Evolutionary conservation across 495 filamentous ascomycete genomes (phyloP).

Genomic region (Aspergillus olivimuriae): DNA sequence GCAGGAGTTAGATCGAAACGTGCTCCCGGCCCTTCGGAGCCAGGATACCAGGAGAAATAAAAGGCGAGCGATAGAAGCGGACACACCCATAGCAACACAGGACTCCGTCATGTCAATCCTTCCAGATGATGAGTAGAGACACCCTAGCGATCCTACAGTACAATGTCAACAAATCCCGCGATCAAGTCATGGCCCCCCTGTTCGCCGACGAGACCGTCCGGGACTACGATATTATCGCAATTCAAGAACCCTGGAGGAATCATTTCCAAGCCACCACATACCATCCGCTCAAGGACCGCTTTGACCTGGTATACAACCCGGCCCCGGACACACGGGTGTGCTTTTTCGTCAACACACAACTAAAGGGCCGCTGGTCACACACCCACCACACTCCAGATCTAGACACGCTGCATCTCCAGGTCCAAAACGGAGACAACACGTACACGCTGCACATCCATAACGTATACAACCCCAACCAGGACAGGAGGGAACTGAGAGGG

Average conservation of each 20-base stretch:
- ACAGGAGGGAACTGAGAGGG: background rate
- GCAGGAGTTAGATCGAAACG: too few species aligned
- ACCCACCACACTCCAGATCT: too few species aligned
- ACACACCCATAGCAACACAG: too few species aligned
- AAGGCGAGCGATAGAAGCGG: too few species aligned
- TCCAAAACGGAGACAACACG: too few species aligned
- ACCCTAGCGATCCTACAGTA: constrained; percentile 13
- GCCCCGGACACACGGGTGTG: constrained; percentile 2
- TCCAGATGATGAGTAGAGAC: too few species aligned
- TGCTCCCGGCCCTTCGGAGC: too few species aligned
- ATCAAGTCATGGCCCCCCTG: constrained; percentile 15
- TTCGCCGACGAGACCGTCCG: constrained; percentile 9
- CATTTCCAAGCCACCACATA: constrained; percentile 10
- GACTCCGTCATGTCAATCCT: too few species aligned
- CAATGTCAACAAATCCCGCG: constrained; percentile 12
- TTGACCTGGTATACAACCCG: constrained; percentile 10
- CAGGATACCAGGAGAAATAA: too few species aligned
- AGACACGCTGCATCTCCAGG: too few species aligned
- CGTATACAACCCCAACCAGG: background rate
- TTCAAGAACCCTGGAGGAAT: constrained; percentile 18
- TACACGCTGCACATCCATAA: too few species aligned
- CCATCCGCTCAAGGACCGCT: constrained; percentile 5
- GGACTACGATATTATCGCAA: constrained; percentile 12
- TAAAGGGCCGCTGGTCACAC: too few species aligned
- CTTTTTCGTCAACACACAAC: constrained; percentile 7